A percentile compares a stretch with the other conserved stretches of the same genome.
These are phyloP conservation scores for Amaranthus tricolor DNA, from an alignment of 179 eudicot species.

Conservation along the genomic window DNA sequence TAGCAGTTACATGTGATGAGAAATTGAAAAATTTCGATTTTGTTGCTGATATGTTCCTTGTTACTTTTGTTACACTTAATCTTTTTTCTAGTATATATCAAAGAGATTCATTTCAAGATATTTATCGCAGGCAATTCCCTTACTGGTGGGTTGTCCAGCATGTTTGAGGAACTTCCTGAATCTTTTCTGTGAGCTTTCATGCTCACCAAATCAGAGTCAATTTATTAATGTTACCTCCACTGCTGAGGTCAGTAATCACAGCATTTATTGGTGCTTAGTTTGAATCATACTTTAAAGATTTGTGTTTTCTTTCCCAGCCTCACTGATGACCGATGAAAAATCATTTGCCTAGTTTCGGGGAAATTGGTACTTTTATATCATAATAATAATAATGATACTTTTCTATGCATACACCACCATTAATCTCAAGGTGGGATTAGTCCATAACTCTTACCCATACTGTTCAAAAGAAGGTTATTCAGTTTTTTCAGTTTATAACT, in stretches of 20 bases:
- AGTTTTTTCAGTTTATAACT: not conserved
- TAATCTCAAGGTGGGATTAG: not conserved
- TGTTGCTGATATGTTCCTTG: slow-evolving; percentile 3
- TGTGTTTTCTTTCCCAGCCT: not conserved
- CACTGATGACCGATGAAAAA: no score
- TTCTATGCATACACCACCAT: not conserved
- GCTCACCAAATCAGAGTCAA: slow-evolving; percentile 95
- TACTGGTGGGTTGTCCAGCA: slow-evolving; percentile 95
- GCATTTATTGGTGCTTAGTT: not conserved
- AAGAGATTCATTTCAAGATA: slow-evolving; percentile 1
- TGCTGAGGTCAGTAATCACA: slow-evolving; percentile 52
- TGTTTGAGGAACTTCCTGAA: slow-evolving; percentile 97
- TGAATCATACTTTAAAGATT: not conserved
- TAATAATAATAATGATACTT: not conserved
- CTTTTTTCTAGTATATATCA: not conserved
- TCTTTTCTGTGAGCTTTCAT: slow-evolving; percentile 94
- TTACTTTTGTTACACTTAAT: not conserved
- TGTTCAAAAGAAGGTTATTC: not conserved
- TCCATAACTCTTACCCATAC: not conserved
- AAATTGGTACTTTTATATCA: not conserved
- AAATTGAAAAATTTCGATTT: not conserved
- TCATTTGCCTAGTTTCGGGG: not conserved
- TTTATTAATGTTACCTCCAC: slow-evolving; percentile 87
- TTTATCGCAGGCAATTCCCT: slow-evolving; percentile 76
- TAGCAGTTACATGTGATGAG: not conserved